Conservation (phyloP, 2,329 filamentous ascomycete species). For the Drechslerella stenobrocha region DNA sequence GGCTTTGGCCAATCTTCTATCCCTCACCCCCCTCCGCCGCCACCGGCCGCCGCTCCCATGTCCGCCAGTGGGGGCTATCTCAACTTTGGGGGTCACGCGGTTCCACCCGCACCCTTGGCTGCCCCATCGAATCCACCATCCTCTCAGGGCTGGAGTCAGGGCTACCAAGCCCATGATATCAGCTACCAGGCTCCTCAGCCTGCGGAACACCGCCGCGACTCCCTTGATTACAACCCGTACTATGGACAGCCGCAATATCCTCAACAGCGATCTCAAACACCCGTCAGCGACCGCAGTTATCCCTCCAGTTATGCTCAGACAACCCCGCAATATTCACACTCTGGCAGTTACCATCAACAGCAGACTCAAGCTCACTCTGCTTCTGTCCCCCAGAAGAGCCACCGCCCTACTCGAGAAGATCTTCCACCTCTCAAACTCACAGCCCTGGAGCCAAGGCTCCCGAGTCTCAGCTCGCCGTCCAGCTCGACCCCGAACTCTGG, state of each 20-base stretch:
- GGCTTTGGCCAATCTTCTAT: slow-evolving; percentile 30
- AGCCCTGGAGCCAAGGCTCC: slow-evolving; percentile 42
- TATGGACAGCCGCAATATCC: slow-evolving; percentile 40
- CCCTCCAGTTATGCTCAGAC: slow-evolving; percentile 35
- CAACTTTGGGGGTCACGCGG: slow-evolving; percentile 43
- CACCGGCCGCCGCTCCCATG: slow-evolving; percentile 29
- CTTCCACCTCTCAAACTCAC: slow-evolving; percentile 42
- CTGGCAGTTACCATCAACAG: slow-evolving; percentile 42
- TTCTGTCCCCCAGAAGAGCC: slow-evolving; percentile 36
- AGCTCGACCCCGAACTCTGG: slow-evolving; percentile 42
- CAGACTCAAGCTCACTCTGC: slow-evolving; percentile 42
- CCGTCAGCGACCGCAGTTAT: slow-evolving; percentile 43
- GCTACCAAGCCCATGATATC: slow-evolving; percentile 36
- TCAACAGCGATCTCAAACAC: slow-evolving; percentile 36
- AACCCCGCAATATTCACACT: slow-evolving; percentile 28
- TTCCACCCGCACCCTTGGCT: slow-evolving; percentile 41
- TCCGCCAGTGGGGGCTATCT: slow-evolving; percentile 30
- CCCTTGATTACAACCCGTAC: slow-evolving; percentile 38
- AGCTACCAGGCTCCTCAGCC: slow-evolving; percentile 33
- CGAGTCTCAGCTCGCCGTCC: slow-evolving; percentile 42
- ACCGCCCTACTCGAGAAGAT: slow-evolving; percentile 42
- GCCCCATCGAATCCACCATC: slow-evolving; percentile 38
- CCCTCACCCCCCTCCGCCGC: slow-evolving; percentile 15
- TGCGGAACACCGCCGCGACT: slow-evolving; percentile 41
- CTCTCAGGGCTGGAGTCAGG: slow-evolving; percentile 37